These are phyloP conservation scores for Candida loeiensis DNA, from an alignment of 805 yeast genomes.

Conservation along the genomic window DNA sequence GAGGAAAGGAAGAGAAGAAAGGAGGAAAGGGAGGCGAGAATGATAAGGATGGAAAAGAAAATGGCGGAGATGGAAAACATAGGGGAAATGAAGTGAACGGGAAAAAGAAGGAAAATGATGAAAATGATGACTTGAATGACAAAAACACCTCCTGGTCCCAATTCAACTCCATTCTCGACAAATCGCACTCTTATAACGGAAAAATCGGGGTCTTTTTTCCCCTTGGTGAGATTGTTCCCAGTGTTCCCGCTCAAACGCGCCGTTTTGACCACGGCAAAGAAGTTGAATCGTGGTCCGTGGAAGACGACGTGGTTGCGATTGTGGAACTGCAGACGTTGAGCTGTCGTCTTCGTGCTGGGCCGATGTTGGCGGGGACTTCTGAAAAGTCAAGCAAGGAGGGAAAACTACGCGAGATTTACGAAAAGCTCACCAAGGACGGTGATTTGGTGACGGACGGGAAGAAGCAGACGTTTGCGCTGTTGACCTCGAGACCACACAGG, in stretches of 20 bases:
- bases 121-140: constrained; percentile 22
- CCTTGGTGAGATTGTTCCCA: constrained; percentile 87
- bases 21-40: too few species aligned
- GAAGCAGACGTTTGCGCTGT: constrained; percentile 39
- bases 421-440: constrained; percentile 35
- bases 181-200: constrained; percentile 32
- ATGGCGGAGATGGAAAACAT: too few species aligned
- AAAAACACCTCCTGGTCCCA: constrained; percentile 46
- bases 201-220: constrained; percentile 82
- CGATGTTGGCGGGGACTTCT: constrained; percentile 48
- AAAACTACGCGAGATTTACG: constrained; percentile 18
- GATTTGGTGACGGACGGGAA: constrained; percentile 49
- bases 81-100: not conserved
- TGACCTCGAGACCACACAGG: constrained; percentile 57
- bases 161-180: constrained; percentile 54
- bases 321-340: constrained; percentile 86
- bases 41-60: too few species aligned
- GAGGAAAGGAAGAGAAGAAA: too few species aligned
- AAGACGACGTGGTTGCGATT: constrained; percentile 68
- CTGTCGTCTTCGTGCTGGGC: constrained; percentile 76
- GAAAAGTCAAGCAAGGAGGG: not conserved
- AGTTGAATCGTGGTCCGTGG: constrained; percentile 40
- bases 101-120: constrained; percentile 42
- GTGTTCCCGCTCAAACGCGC: constrained; percentile 60
- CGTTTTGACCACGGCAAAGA: constrained; percentile 36